phyloP scores from a whole-genome alignment of 2,329 filamentous ascomycete genomes.

The Tolypocladium paradoxum region DNA sequence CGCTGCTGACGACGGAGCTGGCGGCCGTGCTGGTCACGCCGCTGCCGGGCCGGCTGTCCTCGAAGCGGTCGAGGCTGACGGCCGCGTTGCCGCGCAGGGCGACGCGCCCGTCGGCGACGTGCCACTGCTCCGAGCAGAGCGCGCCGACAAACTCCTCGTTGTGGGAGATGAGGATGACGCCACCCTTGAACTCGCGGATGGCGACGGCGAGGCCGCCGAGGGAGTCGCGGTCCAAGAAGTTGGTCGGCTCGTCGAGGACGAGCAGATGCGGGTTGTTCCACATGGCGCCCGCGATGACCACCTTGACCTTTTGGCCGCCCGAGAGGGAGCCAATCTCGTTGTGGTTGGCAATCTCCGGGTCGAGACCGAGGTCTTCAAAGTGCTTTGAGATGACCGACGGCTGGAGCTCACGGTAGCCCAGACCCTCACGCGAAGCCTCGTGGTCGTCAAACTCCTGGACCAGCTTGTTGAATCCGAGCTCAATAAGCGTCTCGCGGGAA shows the following conservation, averaged over 20 bases:
- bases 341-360: constrained; percentile 97
- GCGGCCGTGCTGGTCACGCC: constrained; percentile 43
- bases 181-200: constrained; percentile 95
- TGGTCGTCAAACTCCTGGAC: constrained; percentile 98
- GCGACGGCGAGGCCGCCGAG: constrained; percentile 94
- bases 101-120: constrained; percentile 79
- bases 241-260: constrained; percentile 96
- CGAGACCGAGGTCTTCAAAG: constrained; percentile 92
- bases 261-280: constrained; percentile 98
- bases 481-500: constrained; percentile 79
- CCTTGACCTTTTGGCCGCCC: constrained; percentile 98
- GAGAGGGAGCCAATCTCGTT: constrained; percentile 95
- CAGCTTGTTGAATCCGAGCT: constrained; percentile 83
- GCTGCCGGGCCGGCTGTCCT: constrained; percentile 61
- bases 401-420: constrained; percentile 88
- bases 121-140: constrained; percentile 92
- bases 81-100: constrained; percentile 71
- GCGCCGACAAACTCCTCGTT: constrained; percentile 98
- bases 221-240: constrained; percentile 97
- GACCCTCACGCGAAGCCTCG: constrained; percentile 94
- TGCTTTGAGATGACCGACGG: constrained; percentile 94
- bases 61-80: constrained; percentile 71
- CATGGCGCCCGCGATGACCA: constrained; percentile 91
- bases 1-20: constrained; percentile 49
- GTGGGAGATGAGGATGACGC: constrained; percentile 98